Base-by-base conservation (phyloP, 768 basidiomycete species). In the Chalciporus chontae region DNA sequence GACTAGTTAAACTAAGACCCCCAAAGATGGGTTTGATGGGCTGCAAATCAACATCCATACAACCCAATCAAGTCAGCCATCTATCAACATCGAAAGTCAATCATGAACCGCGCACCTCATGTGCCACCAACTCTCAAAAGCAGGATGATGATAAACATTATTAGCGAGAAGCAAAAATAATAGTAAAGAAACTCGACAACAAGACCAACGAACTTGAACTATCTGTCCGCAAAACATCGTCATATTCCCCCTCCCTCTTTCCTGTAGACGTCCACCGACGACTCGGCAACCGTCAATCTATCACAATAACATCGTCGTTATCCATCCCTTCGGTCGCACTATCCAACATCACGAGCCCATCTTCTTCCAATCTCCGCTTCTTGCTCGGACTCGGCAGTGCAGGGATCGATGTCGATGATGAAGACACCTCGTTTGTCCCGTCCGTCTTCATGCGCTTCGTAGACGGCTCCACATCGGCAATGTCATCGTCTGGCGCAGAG, bases 291-390 rank as follows among this genome's bases (percentile, higher is more conserved):
- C 26, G 8, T 31, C 68, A 78, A 59, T 84, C 79, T 55, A 83
- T 75, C 64, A 69, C 76, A 45, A 84, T 83, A 10, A 82, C 65
- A 53, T 84, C 82, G 43, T 83, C 82, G 19, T 78, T 61, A 23
- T 71, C 82, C 26, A 83, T 62, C 56, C 65, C 59, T 54, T 83
- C 83, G 49, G 79, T 72, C 29, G 71, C 74, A 10, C 72, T 70
- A 27, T 87, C 86, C 63, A 92, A 66, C 57, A 89, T 54, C 29
- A 92, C 63, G 40, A 91, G 59, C 8, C 89, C 90, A 48, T 91
- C 88, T 59, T 85, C 82, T 41, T 91, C 89, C 48, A 90, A 62
- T 54, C 71, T 67, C 49, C 79, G 68, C 58, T 76, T 80, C 70
- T 88, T 87, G 59, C 77, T 84, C 14, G 84, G 84, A 57, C 81